Evolutionary conservation across 148 eudicot genomes (phyloP).

Genomic region (Camellia japonica): DNA sequence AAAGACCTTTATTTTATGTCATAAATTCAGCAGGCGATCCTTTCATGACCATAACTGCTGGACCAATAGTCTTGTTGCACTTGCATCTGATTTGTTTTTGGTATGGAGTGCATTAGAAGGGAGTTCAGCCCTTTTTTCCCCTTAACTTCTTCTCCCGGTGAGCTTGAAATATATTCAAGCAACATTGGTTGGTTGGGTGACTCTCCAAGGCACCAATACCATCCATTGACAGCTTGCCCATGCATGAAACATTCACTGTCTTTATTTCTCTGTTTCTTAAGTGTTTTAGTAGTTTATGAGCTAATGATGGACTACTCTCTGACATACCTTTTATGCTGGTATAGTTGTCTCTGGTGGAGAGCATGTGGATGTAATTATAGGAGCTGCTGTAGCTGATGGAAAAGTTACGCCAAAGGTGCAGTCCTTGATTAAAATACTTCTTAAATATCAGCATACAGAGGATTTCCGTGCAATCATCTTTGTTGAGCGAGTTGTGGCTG

Average conservation of each 20-base stretch:
- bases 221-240: constrained; percentile 1
- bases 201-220: not conserved
- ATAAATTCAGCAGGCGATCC: not conserved
- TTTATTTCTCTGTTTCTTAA: not conserved
- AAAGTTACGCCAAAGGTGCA: constrained; percentile 98
- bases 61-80: not conserved
- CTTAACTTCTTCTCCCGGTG: not conserved
- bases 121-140: not conserved
- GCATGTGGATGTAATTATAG: constrained; percentile 89
- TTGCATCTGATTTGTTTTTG: not conserved
- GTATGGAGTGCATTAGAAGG: not conserved
- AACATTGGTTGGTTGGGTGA: not conserved
- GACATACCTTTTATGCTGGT: not conserved
- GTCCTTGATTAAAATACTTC: constrained; percentile 80
- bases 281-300: constrained; percentile 6
- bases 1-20: not conserved
- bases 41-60: not conserved
- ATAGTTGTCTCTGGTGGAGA: constrained; percentile 97
- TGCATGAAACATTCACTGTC: not conserved
- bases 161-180: not conserved
- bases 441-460: constrained; percentile 81
- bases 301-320: not conserved
- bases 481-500: constrained; percentile 95
- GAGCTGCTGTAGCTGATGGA: constrained; percentile 99
- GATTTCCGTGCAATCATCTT: constrained; percentile 95